Conservation (phyloP, 129 eudicot genomes). For the Ambrosia trifida region DNA sequence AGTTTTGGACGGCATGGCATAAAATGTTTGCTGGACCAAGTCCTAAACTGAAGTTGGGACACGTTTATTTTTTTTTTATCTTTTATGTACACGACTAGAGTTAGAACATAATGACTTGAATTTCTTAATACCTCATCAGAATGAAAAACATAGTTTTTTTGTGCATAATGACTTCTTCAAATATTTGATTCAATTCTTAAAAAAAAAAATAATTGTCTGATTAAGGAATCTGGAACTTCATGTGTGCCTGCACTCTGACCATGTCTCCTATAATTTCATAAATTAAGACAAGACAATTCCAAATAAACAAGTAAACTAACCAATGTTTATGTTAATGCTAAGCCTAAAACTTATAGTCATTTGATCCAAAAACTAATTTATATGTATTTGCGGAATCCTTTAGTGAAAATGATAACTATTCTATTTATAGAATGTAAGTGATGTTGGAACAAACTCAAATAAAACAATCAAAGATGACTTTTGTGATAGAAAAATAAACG, state of each 20-base stretch:
- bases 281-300: slow-evolving; percentile 4
- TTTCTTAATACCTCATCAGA: not conserved
- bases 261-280: not conserved
- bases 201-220: not conserved
- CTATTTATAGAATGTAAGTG: too few relatives aligned
- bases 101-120: not conserved
- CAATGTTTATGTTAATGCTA: too few relatives aligned
- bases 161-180: slow-evolving; percentile 6
- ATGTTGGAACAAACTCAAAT: too few relatives aligned
- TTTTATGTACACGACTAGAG: not conserved
- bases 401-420: too few relatives aligned
- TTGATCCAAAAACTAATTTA: too few relatives aligned
- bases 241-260: slow-evolving; percentile 7
- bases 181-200: too few relatives aligned
- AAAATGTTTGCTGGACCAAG: slow-evolving; percentile 16
- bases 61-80: not conserved
- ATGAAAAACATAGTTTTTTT: not conserved
- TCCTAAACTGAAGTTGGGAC: slow-evolving; percentile 14
- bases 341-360: too few relatives aligned
- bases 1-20: slow-evolving; percentile 22
- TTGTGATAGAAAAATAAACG: too few relatives aligned
- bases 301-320: not conserved
- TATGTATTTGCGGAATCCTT: too few relatives aligned
- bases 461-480: too few relatives aligned
- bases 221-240: not conserved